Evolutionary conservation across 2,329 filamentous ascomycete species (phyloP), one percentile per base, ranked within the genome.

Genomic region (Ascochyta rabiei): DNA sequence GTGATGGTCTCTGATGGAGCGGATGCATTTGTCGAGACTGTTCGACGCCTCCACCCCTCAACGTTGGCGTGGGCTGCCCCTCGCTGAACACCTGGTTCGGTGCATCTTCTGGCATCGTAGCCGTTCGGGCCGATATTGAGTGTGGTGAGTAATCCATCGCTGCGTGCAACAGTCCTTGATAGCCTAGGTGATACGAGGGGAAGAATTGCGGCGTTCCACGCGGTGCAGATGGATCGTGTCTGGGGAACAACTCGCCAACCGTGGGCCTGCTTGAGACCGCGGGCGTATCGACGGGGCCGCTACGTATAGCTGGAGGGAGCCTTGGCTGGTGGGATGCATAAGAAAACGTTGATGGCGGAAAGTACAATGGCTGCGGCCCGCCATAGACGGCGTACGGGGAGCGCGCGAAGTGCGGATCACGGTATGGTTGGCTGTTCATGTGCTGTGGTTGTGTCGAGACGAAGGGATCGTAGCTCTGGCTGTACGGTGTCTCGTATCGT

Each of bases 231-330:
- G 49, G 46, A 13, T 59, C 52, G 21, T 51, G 46, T 42, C 49
- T 47, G 19, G 46, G 21, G 8, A 44, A 48, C 34, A 19, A 26
- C 34, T 58, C 40, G 26, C 42, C 44, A 42, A 51, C 10, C 31
- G 58, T 51, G 34, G 48, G 38, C 1, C 53, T 42, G 40, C 39
- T 35, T 12, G 57, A 39, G 9, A 53, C 47, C 8, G 48, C 24
- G 26, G 50, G 50, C 4, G 43, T 41, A 15, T 56, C 37, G 21
- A 49, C 53, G 26, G 53, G 49, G 24, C 53, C 54, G n/a, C 46
- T 57, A 53, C 57, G 48, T 50, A 61, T 59, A 42, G 57, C 51
- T 57, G 64, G 59, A 53, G 64, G 61, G 44, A 57, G 59, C 18
- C 64, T 57, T 53, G 58, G 57, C 30, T 54, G 53, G 33, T 50